phyloP scores from a whole-genome alignment of 495 filamentous ascomycete species.

The Cercophora samala region DNA sequence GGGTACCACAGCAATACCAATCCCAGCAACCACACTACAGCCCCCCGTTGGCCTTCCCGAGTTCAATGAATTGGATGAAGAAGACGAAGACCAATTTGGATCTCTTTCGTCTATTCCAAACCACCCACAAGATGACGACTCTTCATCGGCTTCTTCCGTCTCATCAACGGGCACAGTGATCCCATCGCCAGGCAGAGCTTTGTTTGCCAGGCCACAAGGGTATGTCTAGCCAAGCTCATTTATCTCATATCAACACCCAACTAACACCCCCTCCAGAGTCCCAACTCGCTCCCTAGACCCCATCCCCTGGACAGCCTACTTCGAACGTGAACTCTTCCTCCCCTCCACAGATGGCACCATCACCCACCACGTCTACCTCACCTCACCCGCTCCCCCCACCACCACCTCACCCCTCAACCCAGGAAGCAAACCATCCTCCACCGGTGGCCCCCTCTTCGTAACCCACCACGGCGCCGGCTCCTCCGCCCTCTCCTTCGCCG shows the following conservation, averaged over 20 bases:
- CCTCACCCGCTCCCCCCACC: slow-evolving; percentile 59
- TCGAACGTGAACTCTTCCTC: slow-evolving; percentile 78
- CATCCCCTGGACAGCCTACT: slow-evolving; percentile 86
- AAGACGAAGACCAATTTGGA: slow-evolving; percentile 33
- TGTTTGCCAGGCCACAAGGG: slow-evolving; percentile 69
- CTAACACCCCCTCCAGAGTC: slow-evolving; percentile 32
- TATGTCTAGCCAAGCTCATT: slow-evolving; percentile 30
- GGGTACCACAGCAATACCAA: neutral
- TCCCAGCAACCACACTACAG: neutral
- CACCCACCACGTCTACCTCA: slow-evolving; percentile 83
- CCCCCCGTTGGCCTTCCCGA: slow-evolving; percentile 37
- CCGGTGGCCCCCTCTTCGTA: slow-evolving; percentile 62
- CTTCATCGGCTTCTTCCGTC: slow-evolving; percentile 68
- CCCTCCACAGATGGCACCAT: slow-evolving; percentile 32
- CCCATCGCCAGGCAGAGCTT: slow-evolving; percentile 68
- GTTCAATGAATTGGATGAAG: slow-evolving; percentile 53
- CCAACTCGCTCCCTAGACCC: slow-evolving; percentile 46
- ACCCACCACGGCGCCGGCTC: slow-evolving; percentile 55
- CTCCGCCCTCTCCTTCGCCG: slow-evolving; percentile 50
- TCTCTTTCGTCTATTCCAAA: slow-evolving; percentile 31
- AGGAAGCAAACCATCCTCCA: slow-evolving; percentile 23
- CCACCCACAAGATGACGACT: slow-evolving; percentile 62
- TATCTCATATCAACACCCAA: slow-evolving; percentile 5
- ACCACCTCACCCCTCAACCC: slow-evolving; percentile 70
- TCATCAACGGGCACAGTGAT: slow-evolving; percentile 88